These are phyloP conservation scores for Blastomyces silverae DNA, from an alignment of 2,329 filamentous ascomycete species.

Conservation along the genomic window DNA sequence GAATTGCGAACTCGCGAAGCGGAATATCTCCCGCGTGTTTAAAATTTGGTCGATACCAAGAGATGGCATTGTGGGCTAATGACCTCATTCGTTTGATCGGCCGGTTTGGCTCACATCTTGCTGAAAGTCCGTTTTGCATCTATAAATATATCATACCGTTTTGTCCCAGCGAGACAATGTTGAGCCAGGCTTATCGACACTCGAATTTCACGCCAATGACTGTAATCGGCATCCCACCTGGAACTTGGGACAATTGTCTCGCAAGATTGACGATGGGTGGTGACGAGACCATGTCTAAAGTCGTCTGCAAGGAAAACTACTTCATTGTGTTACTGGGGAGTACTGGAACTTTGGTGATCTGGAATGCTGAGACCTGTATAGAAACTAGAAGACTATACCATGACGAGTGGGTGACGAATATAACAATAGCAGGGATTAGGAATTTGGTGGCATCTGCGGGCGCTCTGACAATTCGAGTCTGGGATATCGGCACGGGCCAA, in stretches of 20 bases:
- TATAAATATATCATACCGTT: slow-evolving; percentile 38
- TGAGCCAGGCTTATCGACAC: slow-evolving; percentile 31
- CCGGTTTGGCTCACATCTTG: slow-evolving; percentile 32
- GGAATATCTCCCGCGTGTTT: slow-evolving; percentile 17
- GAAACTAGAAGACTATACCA: slow-evolving; percentile 22
- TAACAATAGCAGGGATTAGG: slow-evolving; percentile 18
- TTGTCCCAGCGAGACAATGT: slow-evolving; percentile 34
- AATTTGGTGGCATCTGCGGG: slow-evolving; percentile 23
- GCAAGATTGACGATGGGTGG: slow-evolving; percentile 19
- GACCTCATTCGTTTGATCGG: slow-evolving; percentile 36
- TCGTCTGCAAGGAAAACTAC: slow-evolving; percentile 22
- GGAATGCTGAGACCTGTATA: slow-evolving; percentile 24
- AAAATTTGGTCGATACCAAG: slow-evolving; percentile 19
- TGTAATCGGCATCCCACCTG: slow-evolving; percentile 20
- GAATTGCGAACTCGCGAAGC: slow-evolving; percentile 11
- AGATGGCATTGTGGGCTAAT: slow-evolving; percentile 31
- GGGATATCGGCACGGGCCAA: slow-evolving; percentile 20
- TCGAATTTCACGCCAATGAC: slow-evolving; percentile 18
- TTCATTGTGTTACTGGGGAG: slow-evolving; percentile 24
- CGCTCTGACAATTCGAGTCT: slow-evolving; percentile 20
- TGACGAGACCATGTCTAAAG: slow-evolving; percentile 16
- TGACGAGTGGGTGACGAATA: slow-evolving; percentile 20
- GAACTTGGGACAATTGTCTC: slow-evolving; percentile 22
- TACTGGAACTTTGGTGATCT: slow-evolving; percentile 23
- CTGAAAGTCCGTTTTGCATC: slow-evolving; percentile 30